phyloP scores from a whole-genome alignment of 2,329 filamentous ascomycete genomes.

The Pseudogymnoascus sp. region DNA sequence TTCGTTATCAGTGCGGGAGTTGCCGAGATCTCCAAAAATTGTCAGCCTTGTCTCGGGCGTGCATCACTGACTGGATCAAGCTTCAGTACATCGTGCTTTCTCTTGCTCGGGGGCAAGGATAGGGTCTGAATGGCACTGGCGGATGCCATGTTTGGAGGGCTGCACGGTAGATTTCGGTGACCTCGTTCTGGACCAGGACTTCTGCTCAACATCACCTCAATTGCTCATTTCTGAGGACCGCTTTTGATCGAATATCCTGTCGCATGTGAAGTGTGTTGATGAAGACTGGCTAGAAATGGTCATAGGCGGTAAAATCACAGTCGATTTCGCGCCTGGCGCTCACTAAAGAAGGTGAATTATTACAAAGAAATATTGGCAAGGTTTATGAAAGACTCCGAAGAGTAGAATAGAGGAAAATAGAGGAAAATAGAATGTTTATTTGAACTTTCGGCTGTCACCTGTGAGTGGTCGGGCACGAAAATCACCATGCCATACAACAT shows the following conservation, averaged over 20 bases:
- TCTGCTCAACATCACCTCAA: background rate
- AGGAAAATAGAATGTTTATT: background rate
- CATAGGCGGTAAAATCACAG: background rate
- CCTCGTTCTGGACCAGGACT: background rate
- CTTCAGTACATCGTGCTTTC: background rate
- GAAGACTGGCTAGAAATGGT: background rate
- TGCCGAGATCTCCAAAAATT: conserved; percentile 6
- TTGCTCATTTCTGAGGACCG: background rate
- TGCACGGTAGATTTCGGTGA: background rate
- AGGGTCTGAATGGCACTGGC: no score
- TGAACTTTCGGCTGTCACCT: background rate
- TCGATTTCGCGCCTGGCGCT: background rate
- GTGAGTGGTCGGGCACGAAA: background rate
- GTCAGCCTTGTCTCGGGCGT: background rate
- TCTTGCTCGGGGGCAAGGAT: background rate
- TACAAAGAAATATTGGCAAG: background rate
- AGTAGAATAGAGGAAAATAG: background rate
- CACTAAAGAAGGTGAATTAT: background rate
- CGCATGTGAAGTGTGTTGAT: background rate
- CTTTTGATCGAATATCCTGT: background rate
- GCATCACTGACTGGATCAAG: background rate
- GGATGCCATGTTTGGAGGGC: background rate
- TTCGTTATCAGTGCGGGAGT: conserved; percentile 7
- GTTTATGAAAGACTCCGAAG: background rate
- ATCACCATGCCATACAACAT: background rate